Conservation (phyloP, 345 rosid genomes). For the Sisymbrium irio region DNA sequence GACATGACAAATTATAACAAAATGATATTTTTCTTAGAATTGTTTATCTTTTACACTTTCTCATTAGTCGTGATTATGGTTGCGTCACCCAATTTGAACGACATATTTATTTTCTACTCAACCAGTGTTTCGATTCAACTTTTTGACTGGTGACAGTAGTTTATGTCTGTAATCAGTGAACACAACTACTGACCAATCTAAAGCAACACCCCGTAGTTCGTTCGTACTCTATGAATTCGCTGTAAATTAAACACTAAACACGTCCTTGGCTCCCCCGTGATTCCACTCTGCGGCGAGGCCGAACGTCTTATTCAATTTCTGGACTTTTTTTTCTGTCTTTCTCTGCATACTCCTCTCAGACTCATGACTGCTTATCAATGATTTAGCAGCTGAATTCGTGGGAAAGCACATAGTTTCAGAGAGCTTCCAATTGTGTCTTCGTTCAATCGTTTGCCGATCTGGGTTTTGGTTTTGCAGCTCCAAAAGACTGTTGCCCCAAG, state of each 20-base stretch:
- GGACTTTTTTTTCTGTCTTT: neutral
- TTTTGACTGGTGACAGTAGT: neutral
- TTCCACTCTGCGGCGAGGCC: neutral
- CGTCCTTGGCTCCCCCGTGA: neutral
- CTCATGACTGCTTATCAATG: neutral
- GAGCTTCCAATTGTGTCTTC: neutral
- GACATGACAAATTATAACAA: no score
- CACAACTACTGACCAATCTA: neutral
- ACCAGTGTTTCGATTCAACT: neutral
- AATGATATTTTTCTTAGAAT: no score
- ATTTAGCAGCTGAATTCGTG: neutral
- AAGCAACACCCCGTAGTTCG: neutral
- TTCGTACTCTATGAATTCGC: neutral
- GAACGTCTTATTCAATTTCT: neutral
- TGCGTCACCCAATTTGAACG: neutral
- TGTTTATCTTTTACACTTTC: no score
- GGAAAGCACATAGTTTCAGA: neutral
- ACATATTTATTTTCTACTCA: neutral
- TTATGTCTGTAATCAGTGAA: neutral
- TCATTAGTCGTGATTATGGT: neutral
- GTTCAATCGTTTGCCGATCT: slow-evolving; percentile 6
- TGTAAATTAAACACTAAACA: neutral
- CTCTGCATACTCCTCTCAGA: neutral
- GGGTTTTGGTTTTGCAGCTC: neutral
- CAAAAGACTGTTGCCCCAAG: slow-evolving; percentile 1